These are phyloP conservation scores for Aristolochia fimbriata DNA, from an alignment of 164 flowering plant species.

Conservation along the genomic window DNA sequence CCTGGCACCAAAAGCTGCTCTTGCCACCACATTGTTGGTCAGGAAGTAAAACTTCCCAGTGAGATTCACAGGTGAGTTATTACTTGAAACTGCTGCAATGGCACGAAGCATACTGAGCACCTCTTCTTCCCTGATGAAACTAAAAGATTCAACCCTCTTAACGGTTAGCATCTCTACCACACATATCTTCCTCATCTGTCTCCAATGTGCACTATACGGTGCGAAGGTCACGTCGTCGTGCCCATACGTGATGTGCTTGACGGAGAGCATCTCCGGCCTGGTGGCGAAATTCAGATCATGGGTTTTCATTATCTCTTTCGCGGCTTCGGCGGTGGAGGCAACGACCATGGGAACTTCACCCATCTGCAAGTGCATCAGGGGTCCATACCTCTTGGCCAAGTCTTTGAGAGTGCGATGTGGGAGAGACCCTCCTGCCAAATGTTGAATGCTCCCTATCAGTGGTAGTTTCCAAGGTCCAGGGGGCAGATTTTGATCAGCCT, in stretches of 20 bases:
- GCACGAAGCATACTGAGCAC: slow-evolving; percentile 17
- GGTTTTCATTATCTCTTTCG: slow-evolving; percentile 7
- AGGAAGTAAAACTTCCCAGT: not conserved
- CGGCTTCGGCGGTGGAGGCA: slow-evolving; percentile 19
- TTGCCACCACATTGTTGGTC: slow-evolving; percentile 5
- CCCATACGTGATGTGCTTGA: slow-evolving; percentile 35
- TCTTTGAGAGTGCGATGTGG: not conserved
- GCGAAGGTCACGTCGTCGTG: slow-evolving; percentile 35
- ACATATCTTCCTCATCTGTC: slow-evolving; percentile 35
- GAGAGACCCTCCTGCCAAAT: not conserved
- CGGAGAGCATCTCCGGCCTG: not conserved
- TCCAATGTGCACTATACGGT: slow-evolving; percentile 55
- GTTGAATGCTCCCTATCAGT: not conserved
- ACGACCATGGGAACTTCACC: slow-evolving; percentile 17
- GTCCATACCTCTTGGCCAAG: not conserved
- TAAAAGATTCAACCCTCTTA: slow-evolving; percentile 36
- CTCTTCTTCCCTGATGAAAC: slow-evolving; percentile 45
- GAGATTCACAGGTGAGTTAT: slow-evolving; percentile 3
- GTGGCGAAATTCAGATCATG: not conserved
- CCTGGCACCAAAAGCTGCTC: slow-evolving; percentile 13
- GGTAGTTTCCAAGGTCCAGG: not conserved
- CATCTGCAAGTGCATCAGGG: not conserved
- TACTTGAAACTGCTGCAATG: not conserved
- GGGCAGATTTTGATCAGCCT: no score
- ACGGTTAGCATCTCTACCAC: slow-evolving; percentile 35